Conservation (phyloP, 805 yeast species). For the Saccharomycopsis olivae region DNA sequence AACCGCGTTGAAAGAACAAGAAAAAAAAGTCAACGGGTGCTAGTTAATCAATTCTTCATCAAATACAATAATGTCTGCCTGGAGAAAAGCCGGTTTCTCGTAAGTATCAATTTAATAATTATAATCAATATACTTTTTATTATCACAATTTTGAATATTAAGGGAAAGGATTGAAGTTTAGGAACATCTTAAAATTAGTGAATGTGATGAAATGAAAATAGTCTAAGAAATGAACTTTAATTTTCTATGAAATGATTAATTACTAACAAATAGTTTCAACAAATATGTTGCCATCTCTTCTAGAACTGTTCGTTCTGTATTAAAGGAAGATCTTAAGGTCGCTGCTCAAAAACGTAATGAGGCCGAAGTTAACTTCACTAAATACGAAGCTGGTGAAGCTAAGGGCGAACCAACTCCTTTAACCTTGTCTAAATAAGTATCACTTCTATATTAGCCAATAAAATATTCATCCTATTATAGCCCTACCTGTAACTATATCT, state of each 20-base stretch:
- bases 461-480: background rate
- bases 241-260: too few relatives aligned
- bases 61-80: constrained; percentile 35
- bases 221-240: background rate
- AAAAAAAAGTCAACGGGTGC: background rate
- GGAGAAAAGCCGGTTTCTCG: constrained; percentile 62
- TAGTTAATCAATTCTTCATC: background rate
- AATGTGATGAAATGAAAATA: background rate
- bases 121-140: too few relatives aligned
- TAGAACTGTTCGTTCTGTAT: constrained; percentile 73
- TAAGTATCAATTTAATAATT: too few relatives aligned
- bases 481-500: too few relatives aligned
- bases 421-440: constrained; percentile 19
- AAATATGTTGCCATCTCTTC: constrained; percentile 88
- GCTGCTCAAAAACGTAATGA: constrained; percentile 57
- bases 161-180: background rate
- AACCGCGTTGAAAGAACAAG: too few relatives aligned
- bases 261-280: constrained; percentile 44
- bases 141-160: background rate
- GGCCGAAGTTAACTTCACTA: constrained; percentile 65
- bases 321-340: constrained; percentile 77
- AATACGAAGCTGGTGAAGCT: constrained; percentile 58
- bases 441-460: background rate
- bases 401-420: constrained; percentile 28
- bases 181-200: background rate